Conservation (phyloP, 2,329 filamentous ascomycete genomes). For the Cercospora sesami region DNA sequence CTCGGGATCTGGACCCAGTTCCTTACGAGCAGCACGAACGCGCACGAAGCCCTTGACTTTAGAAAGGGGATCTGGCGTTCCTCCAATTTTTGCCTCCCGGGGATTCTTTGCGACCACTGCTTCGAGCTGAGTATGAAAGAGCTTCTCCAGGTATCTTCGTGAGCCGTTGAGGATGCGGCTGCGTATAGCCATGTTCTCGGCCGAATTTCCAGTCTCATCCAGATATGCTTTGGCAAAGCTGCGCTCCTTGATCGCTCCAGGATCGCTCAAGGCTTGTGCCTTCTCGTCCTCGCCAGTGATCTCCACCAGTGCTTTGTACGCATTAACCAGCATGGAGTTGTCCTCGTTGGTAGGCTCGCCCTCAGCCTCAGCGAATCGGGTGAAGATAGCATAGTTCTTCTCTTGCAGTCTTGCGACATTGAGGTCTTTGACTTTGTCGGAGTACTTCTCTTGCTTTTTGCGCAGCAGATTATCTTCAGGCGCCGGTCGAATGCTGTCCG, state of each 20-base stretch:
- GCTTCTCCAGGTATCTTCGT: slow-evolving; percentile 74
- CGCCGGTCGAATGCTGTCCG: slow-evolving; percentile 48
- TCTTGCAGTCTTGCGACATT: slow-evolving; percentile 71
- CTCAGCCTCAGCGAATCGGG: slow-evolving; percentile 75
- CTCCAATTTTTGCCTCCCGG: slow-evolving; percentile 83
- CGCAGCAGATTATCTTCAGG: slow-evolving; percentile 74
- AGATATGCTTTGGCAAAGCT: slow-evolving; percentile 76
- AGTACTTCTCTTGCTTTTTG: slow-evolving; percentile 80
- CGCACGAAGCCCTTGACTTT: slow-evolving; percentile 92
- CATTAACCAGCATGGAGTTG: slow-evolving; percentile 66
- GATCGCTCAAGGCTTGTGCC: slow-evolving; percentile 59
- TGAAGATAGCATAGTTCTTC: slow-evolving; percentile 69
- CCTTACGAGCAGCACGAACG: slow-evolving; percentile 74
- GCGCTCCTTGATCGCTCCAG: slow-evolving; percentile 70
- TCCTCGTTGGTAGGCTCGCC: slow-evolving; percentile 65
- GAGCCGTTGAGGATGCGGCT: slow-evolving; percentile 80
- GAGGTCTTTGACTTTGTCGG: slow-evolving; percentile 74
- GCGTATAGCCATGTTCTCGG: slow-evolving; percentile 65
- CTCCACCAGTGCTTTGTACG: slow-evolving; percentile 76
- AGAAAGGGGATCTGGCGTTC: slow-evolving; percentile 81
- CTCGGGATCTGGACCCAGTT: slow-evolving; percentile 75
- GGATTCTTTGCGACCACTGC: slow-evolving; percentile 77
- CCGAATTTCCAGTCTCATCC: slow-evolving; percentile 68
- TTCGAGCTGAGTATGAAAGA: slow-evolving; percentile 78
- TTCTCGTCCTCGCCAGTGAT: slow-evolving; percentile 73